phyloP scores from a whole-genome alignment of 805 yeast species.

The Wickerhamiella musiphila region DNA sequence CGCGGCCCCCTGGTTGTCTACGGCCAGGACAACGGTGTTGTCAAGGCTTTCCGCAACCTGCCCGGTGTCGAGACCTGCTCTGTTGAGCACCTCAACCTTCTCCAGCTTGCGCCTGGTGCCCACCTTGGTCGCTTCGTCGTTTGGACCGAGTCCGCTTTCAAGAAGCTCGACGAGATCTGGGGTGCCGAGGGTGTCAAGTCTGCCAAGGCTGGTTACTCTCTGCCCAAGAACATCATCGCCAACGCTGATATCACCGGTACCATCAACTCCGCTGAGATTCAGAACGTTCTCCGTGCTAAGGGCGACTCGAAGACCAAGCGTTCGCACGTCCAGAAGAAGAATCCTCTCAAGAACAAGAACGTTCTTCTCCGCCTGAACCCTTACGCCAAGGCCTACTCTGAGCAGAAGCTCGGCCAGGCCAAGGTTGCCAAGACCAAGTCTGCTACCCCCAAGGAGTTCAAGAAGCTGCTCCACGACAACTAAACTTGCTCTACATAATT shows the following conservation, averaged over 20 bases:
- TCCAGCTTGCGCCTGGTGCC: conserved; percentile 99
- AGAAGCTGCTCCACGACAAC: conserved; percentile 19
- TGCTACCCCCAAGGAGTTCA: conserved; percentile 20
- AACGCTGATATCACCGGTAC: conserved; percentile 93
- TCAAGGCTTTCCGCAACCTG: conserved; percentile 97
- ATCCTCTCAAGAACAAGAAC: conserved; percentile 99
- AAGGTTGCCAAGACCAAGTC: conserved; percentile 47
- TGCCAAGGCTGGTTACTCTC: conserved; percentile 68
- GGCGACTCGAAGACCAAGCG: conserved; percentile 89
- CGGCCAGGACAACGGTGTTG: conserved; percentile 94
- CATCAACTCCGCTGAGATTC: conserved; percentile 98
- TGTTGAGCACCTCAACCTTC: conserved; percentile 82
- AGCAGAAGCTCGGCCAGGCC: conserved; percentile 73
- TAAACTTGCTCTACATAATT: too few species aligned
- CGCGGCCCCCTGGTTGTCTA: conserved; percentile 98
- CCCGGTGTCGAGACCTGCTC: conserved; percentile 98
- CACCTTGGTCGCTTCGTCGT: conserved; percentile 98
- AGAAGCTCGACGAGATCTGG: conserved; percentile 92
- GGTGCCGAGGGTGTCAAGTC: conserved; percentile 77
- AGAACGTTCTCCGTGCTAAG: conserved; percentile 81
- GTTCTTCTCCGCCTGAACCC: conserved; percentile 97
- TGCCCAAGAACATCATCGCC: conserved; percentile 88
- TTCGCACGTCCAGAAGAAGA: conserved; percentile 92
- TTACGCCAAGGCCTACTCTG: conserved; percentile 93
- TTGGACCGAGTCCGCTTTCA: conserved; percentile 99